Base-by-base conservation (phyloP, 345 rosid genomes). In the Laguncularia racemosa region DNA sequence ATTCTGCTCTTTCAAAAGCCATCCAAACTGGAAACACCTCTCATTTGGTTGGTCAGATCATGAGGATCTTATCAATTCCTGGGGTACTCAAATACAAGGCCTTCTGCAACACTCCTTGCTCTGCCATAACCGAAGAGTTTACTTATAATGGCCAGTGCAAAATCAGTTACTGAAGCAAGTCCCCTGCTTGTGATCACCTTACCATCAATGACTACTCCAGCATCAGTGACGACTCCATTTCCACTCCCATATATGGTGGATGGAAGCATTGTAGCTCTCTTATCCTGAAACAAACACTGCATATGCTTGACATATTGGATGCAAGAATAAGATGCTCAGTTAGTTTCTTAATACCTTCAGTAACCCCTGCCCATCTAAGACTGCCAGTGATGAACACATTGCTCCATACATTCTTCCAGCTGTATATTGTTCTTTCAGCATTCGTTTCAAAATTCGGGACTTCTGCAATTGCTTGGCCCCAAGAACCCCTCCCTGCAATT, bases 31-130 rank as follows among this genome's bases (percentile, higher is more conserved):
- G 16, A 45, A 19, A 56, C 48, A 64, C 51, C 44, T 48, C 12
- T 6, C 13, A 6, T 11, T 1, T 47, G 28, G 46, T 17, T 23
- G 17, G 17, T 55, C 55, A 48, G 40, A 33, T 33, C 40, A 33
- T 4, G 40, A 53, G 61, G 59, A 26, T 19, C 62, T 55, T 58
- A 23, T 23, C 28, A 79, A 55, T 68, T 77, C 74, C 70, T 80
- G 20, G 81, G 79, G 63, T 86, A 88, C 55, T 86, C 87, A 58
- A 81, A 77, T 60, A 89, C 95, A 26, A 92, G 91, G 64, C 96
- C 96, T 72, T 86, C 89, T 7, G 96, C 95, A 46, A 92, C 89
- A 48, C 93, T 76, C 62, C 84, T 83, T 18, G 96, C 91, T 73
- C 98, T 89, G 38, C 72, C 76, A 9, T 89, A 78, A 48, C 95